Evolutionary conservation across 495 filamentous ascomycete species (phyloP), one percentile per base, ranked within the genome.

Genomic region (Aspergillus biplanus): DNA sequence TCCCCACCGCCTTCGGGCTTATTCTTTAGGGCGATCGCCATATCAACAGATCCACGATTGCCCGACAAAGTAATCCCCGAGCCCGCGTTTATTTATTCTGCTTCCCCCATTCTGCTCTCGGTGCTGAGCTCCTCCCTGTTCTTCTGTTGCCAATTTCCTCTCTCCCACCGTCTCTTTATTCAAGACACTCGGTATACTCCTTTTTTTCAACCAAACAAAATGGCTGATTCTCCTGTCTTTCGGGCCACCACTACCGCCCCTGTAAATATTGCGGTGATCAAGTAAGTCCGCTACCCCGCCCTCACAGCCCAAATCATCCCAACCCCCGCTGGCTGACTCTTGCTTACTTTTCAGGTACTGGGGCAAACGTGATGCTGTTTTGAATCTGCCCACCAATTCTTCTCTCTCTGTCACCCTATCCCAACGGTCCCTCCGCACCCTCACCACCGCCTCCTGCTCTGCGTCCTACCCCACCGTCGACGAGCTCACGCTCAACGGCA

Each of bases 181-280:
- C 37, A 52, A 56, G 37, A 18, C 34, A 13, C 27, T 58, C 42
- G 47, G 35, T 33, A 53, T 56, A 31, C 16, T 48, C 48, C 34
- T n/a, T 13, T 52, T 32, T 12, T 35, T 27, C 21, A 27, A 27
- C 21, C 21, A 27, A 44, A n/a, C 18, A 76, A 52, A 61, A 87
- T 86, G 82, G 76, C 79, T 65, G 16, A 69, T 44, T 63, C 78
- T 33, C 62, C 69, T 35, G 75, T 98, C 70, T 93, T 93, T 82
- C 88, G 91, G 70, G 92, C 96, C 56, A 97, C 90, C 79, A 97
- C 94, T 50, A 97, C 92, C 37, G 95, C 95, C 31, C 95, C 95
- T 15, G 95, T 99, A 67, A 99, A 99, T 82, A 99, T 99, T 71
- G 95, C 95, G 59, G 95, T 99, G 39, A 94, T 99, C 75, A 99